Conservation (phyloP, 768 basidiomycete species). For the Saitozyma podzolica region DNA sequence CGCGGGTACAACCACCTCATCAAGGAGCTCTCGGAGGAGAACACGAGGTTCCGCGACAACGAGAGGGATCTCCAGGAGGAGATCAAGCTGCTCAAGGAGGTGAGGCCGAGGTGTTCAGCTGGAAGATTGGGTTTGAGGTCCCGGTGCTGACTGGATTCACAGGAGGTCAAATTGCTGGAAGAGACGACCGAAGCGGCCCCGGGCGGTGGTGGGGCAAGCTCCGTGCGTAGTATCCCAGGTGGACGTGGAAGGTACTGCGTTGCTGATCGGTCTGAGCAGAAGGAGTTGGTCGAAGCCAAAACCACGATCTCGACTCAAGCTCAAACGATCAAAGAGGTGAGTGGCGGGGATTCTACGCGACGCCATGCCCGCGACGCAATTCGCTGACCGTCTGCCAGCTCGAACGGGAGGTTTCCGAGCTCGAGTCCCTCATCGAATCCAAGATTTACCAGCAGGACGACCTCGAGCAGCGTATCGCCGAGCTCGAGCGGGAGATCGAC, state of each 20-base stretch:
- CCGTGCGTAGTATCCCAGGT: background rate
- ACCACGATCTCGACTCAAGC: conserved; percentile 12
- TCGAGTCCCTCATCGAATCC: conserved; percentile 89
- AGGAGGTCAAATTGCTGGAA: conserved; percentile 78
- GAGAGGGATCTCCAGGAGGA: conserved; percentile 74
- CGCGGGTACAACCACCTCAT: conserved; percentile 65
- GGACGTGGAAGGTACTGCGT: background rate
- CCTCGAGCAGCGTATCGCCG: conserved; percentile 38
- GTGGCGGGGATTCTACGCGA: background rate
- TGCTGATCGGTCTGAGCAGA: conserved; percentile 53
- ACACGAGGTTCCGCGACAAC: conserved; percentile 62
- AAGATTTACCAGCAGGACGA: conserved; percentile 64
- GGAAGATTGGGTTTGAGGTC: background rate
- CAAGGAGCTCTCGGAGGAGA: conserved; percentile 83
- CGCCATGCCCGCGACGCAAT: no score
- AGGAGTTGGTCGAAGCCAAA: conserved; percentile 50
- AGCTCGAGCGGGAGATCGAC: conserved; percentile 36
- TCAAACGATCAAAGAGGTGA: conserved; percentile 38
- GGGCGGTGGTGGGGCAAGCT: conserved; percentile 12
- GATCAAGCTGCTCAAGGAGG: conserved; percentile 74
- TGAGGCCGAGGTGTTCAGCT: conserved; percentile 33
- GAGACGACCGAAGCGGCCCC: conserved; percentile 72
- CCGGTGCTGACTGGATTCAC: background rate
- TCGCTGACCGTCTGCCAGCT: conserved; percentile 58
- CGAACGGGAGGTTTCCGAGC: conserved; percentile 86